A percentile compares a stretch with the other conserved stretches of the same genome.
These are phyloP conservation scores for Candida labiduridarum DNA, from an alignment of 1,139 yeast genomes.

Conservation along the genomic window DNA sequence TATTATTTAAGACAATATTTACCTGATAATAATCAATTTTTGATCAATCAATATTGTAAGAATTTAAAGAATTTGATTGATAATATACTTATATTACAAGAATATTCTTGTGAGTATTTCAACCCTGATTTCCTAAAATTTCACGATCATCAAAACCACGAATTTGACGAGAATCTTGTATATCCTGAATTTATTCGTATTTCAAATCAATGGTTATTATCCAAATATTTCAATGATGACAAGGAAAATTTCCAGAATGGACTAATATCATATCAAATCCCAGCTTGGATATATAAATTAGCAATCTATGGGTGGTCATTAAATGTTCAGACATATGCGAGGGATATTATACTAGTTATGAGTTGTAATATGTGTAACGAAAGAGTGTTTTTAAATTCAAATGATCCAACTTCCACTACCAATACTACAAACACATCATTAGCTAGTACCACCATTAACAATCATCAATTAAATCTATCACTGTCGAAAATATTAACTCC, in stretches of 20 bases:
- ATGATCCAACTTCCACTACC: not conserved
- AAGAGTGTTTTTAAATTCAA: conserved; percentile 31
- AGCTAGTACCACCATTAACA: not conserved
- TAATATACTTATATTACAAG: conserved; percentile 24
- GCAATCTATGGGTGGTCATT: conserved; percentile 44
- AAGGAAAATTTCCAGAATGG: conserved; percentile 34
- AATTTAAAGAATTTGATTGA: conserved; percentile 32
- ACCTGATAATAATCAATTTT: conserved; percentile 30
- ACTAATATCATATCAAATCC: conserved; percentile 23
- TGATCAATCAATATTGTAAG: conserved; percentile 31
- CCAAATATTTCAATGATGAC: conserved; percentile 30
- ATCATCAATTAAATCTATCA: conserved; percentile 20
- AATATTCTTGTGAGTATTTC: conserved; percentile 15
- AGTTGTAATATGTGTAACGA: conserved; percentile 41
- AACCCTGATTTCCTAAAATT: conserved; percentile 14
- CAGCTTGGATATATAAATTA: conserved; percentile 35
- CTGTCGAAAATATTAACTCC: conserved; percentile 34
- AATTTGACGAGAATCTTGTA: not conserved
- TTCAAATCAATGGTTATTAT: conserved; percentile 36
- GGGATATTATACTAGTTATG: conserved; percentile 31
- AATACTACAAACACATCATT: not conserved
- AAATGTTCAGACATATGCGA: conserved; percentile 32
- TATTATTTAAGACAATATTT: conserved; percentile 42
- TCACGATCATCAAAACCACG: not conserved
- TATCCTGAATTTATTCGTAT: conserved; percentile 20